Conservation (phyloP, 2,329 filamentous ascomycete genomes). For the Colletotrichum musae region DNA sequence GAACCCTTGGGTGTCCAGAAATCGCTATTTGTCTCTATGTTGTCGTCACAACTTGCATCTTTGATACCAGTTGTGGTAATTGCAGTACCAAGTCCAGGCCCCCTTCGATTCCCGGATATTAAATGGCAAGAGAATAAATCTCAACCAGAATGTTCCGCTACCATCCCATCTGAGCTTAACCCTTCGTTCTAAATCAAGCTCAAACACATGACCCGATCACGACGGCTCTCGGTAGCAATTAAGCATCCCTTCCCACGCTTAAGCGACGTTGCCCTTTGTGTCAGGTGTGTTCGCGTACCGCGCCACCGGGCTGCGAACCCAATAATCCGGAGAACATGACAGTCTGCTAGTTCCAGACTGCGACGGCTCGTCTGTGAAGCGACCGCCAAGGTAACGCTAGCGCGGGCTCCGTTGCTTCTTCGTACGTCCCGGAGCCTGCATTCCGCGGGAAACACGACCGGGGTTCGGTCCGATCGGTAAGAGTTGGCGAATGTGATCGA, state of each 20-base stretch:
- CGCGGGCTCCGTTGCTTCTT: slow-evolving; percentile 1
- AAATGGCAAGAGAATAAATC: neutral
- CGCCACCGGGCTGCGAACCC: neutral
- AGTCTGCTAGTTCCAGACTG: slow-evolving; percentile 14
- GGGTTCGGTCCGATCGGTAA: slow-evolving; percentile 2
- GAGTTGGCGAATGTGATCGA: slow-evolving; percentile 3
- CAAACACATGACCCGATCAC: slow-evolving; percentile 1
- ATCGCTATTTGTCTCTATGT: neutral
- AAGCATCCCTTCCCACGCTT: slow-evolving; percentile 1
- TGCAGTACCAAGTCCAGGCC: neutral
- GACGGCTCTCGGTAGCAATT: slow-evolving; percentile 1
- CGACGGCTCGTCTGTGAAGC: slow-evolving; percentile 20
- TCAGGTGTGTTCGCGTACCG: neutral
- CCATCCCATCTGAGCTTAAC: neutral
- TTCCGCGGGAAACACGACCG: slow-evolving; percentile 2
- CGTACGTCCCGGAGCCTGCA: neutral
- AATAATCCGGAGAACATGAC: neutral
- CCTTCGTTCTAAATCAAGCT: neutral
- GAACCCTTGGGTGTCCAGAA: too few relatives aligned
- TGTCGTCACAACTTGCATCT: neutral
- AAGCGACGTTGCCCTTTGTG: neutral
- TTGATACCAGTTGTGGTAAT: neutral
- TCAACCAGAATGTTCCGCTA: neutral
- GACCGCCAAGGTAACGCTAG: slow-evolving; percentile 19
- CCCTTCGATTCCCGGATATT: neutral